Evolutionary conservation across 371 early-diverging fungal species (phyloP), one percentile per base, ranked within the genome.

Genomic region (Mucor circinelloides): DNA sequence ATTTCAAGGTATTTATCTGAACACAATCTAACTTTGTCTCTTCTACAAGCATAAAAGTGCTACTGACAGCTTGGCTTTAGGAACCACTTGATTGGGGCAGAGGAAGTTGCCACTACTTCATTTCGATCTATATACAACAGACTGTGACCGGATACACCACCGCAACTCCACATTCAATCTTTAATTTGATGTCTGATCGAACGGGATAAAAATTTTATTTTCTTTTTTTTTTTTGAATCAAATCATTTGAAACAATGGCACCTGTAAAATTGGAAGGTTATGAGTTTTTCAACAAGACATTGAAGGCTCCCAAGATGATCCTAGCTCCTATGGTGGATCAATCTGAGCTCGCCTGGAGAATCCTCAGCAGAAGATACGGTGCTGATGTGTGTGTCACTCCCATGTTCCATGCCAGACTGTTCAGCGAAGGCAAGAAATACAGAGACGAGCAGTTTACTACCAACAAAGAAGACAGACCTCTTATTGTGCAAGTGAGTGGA

Each of bases 341-440:
- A 71, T 93, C 93, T 0, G 96, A 94, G 67, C 85, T 90, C 56
- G 95, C 99, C 0, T 99, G 96, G 94, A 86, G 99, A 54, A 85
- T 94, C n/a, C 87, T 99, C 19, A 91, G 93, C 21, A 82, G 95
- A 50, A 85, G 91, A 32, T 94, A 99, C 77, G 94, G 93, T 30
- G 97, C 99, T 1, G 85, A 98, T 38, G 83, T 99, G 1, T 96
- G 97, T 81, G 99, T 95, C 73, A 99, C 99, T 13, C 99, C 99
- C 65, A 99, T 99, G 99, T 92, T 99, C 76, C 95, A 99, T 72
- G 96, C 96, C 13, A 87, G 86, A 60, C 73, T 93, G 58, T 98
- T 97, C 74, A 72, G 81, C 42, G 91, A 91, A 40, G 82, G 80
- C 17, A 78, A 73, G 61, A 84, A 81, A 44, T 95, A 94, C 66